These are phyloP conservation scores for Volvox reticuliferus DNA, from an alignment of 139 green algal species.

Conservation along the genomic window DNA sequence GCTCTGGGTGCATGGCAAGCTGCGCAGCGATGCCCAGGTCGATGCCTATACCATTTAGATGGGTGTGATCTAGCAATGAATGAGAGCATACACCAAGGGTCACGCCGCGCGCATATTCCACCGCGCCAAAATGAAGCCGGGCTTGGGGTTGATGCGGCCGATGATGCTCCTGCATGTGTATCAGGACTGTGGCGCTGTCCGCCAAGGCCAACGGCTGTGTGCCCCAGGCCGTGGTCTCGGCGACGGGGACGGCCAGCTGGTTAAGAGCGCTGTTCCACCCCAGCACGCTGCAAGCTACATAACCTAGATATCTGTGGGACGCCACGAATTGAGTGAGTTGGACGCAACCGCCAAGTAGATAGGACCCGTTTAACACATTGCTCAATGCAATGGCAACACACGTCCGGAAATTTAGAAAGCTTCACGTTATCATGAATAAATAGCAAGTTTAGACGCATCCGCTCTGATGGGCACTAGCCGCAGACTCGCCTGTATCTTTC, in stretches of 20 bases:
- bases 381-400: too few relatives aligned
- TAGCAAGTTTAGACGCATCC: too few relatives aligned
- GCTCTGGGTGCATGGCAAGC: not conserved
- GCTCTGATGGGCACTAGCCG: not conserved
- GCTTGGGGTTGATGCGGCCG: not conserved
- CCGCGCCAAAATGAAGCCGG: too few relatives aligned
- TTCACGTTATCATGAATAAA: too few relatives aligned
- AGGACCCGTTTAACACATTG: too few relatives aligned
- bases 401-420: too few relatives aligned
- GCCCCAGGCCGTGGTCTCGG: not conserved
- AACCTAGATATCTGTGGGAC: constrained; percentile 37
- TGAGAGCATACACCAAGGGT: too few relatives aligned
- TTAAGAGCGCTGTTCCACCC: constrained; percentile 9
- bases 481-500: constrained; percentile 16
- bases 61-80: too few relatives aligned
- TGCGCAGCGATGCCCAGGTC: not conserved
- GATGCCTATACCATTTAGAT: not conserved
- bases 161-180: not conserved
- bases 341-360: too few relatives aligned
- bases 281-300: constrained; percentile 36
- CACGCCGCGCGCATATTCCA: too few relatives aligned
- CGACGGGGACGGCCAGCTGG: not conserved
- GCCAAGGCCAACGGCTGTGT: not conserved
- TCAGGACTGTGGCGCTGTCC: not conserved
- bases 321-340: too few relatives aligned